Base-by-base conservation (phyloP, 2,329 filamentous ascomycete genomes). In the Zymoseptoria tritici region DNA sequence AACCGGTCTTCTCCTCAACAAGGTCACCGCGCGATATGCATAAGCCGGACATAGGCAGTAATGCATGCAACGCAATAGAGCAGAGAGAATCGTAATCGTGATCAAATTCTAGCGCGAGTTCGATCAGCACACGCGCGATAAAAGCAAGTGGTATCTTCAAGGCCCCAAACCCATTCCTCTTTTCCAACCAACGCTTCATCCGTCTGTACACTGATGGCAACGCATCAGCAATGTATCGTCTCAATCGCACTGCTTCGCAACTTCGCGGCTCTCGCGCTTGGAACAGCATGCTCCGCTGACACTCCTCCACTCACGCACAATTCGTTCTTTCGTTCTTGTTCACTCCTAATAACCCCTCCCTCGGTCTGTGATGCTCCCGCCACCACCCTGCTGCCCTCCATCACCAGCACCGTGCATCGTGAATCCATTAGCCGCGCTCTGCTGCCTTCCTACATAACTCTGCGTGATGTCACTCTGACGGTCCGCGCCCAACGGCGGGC, bases 341-440 rank as follows among this genome's bases (percentile, higher is more conserved):
- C 22, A 13, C 22, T 22, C 26, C 52, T 53, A 53, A 19, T 53
- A 53, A 9, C 52, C 52, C 19, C 52, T 63, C 56, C 11, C 62
- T 55, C n/a, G 58, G 57, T n/a, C 62, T 20, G 16, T 60, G 55
- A 51, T 68, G 29, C 67, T 63, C 13, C 36, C 36, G 54, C 64
- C 64, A 53, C 62, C 61, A 24, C 22, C 22, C 4, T 24, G 22
- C 29, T 57, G 13, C 29, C 57, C 61, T n/a, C 54, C 60, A 20
- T 36, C 46, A 54, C 59, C 50, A 36, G 67, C 69, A 8, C 78
- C 78, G 57, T 79, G 77, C 78, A 80, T 80, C 1, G 76, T 79
- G 55, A 77, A 52, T 24, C 77, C 74, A 58, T 77, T 74, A 4
- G 67, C 72, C 26, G 76, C 74, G 58, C 75, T 78, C 61, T 74